A percentile compares a stretch with the other conserved stretches of the same genome.
These are phyloP conservation scores for Penicillium subrubescens DNA, from an alignment of 495 filamentous ascomycete species.

Conservation along the genomic window DNA sequence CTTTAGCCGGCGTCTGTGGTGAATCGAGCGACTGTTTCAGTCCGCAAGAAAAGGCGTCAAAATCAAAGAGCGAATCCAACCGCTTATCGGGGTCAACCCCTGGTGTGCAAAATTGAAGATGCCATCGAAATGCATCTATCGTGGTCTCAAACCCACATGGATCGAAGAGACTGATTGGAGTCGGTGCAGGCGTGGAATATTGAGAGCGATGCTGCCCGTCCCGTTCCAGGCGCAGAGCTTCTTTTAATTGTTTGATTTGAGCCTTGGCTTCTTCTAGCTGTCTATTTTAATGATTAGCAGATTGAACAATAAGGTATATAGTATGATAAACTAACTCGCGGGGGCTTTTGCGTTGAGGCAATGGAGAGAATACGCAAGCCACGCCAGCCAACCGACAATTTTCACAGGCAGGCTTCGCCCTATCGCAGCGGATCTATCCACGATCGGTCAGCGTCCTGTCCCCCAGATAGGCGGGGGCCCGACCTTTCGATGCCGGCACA, in stretches of 20 bases:
- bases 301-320: neutral
- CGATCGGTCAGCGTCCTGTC: neutral
- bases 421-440: constrained; percentile 3
- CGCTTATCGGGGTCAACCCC: neutral
- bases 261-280: constrained; percentile 2
- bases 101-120: neutral
- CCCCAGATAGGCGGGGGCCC: neutral
- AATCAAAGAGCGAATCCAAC: neutral
- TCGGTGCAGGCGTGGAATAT: neutral
- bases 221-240: neutral
- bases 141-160: neutral
- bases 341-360: constrained; percentile 2
- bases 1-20: neutral
- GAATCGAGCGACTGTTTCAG: neutral
- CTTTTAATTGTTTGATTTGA: constrained; percentile 5
- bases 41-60: neutral
- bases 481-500: constrained; percentile 5
- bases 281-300: neutral
- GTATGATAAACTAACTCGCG: neutral
- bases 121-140: constrained; percentile 1
- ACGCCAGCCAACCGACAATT: constrained; percentile 5
- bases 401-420: constrained; percentile 3
- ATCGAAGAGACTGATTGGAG: neutral
- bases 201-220: neutral
- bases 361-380: neutral